Percentiles rank a stretch among this genome's conserved stretches.
Evolutionary conservation across 345 rosid species (phyloP).

Genomic region (Pelargonium nanum): DNA sequence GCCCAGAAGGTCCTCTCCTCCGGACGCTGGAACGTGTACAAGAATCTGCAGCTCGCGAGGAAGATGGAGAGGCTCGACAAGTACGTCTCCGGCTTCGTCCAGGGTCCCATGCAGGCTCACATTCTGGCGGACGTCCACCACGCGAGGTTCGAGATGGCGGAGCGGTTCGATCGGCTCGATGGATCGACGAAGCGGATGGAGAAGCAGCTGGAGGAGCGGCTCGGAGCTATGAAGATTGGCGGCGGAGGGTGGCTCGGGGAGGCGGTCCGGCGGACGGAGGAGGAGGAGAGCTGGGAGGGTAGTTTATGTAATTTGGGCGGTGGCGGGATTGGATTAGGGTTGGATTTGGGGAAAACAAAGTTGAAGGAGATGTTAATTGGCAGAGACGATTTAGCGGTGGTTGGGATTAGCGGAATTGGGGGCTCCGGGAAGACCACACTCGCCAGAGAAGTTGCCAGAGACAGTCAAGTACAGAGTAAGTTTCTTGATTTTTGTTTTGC

Average conservation of each 20-base stretch:
- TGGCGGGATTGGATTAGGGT: conserved; percentile 24
- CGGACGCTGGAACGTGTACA: conserved; percentile 56
- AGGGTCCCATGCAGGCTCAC: conserved; percentile 30
- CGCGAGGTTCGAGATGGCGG: conserved; percentile 28
- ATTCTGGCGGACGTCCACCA: conserved; percentile 62
- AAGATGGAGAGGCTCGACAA: conserved; percentile 71
- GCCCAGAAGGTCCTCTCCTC: conserved; percentile 28
- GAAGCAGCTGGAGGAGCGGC: conserved; percentile 34
- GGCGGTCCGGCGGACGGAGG: conserved; percentile 40
- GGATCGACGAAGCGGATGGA: conserved; percentile 28
- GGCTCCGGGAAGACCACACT: conserved; percentile 90
- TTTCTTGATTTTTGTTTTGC: background rate
- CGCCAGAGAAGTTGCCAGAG: conserved; percentile 56
- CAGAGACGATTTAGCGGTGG: conserved; percentile 22
- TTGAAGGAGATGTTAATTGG: conserved; percentile 67
- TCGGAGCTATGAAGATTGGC: conserved; percentile 58
- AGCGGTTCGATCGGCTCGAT: conserved; percentile 46
- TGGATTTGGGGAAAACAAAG: conserved; percentile 55
- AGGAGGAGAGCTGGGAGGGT: conserved; percentile 30
- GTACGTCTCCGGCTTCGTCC: conserved; percentile 28
- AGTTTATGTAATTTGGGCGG: conserved; percentile 19
- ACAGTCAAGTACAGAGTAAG: conserved; percentile 56
- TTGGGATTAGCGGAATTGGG: conserved; percentile 74
- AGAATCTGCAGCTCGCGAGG: conserved; percentile 31
- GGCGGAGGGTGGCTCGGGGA: conserved; percentile 51